Base-by-base conservation (phyloP, 2,329 filamentous ascomycete genomes). In the Microcera coccophila region DNA sequence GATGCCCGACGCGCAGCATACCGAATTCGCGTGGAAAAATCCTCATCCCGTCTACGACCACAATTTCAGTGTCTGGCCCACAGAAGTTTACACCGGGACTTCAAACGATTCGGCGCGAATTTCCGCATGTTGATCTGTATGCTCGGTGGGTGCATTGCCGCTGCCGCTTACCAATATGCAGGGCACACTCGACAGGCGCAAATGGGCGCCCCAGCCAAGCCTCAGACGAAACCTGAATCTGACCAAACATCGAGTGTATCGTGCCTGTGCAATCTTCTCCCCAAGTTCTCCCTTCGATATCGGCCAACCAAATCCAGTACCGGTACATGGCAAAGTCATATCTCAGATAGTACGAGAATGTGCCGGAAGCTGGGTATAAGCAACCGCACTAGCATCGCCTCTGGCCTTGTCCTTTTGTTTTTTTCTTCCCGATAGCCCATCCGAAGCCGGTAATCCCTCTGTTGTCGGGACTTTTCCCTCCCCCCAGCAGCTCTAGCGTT, bases 341-440 rank as follows among this genome's bases (percentile, higher is more conserved):
- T 37, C 42, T 37, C 36, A 41, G 5, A 32, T 22, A 16, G 22
- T 38, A 52, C 42, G 44, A 55, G 42, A 50, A 54, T 55, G 22
- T 28, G 15, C 45, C 43, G 52, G 53, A 44, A 48, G 36, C 35
- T 44, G 35, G 20, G 39, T 35, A 17, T 17, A 35, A 8, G 7
- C 29, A 32, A 42, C 47, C 46, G 43, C 34, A 35, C 33, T 49
- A 54, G 49, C 36, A 41, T 44, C 42, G 15, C 15, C 29, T 15
- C 22, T 15, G 7, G 15, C 15, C 15, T 32, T 15, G 8, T 32
- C 15, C 29, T 32, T 32, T 32, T n/a, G 29, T 32, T 5, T 17
- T 5, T n/a, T 8, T 32, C 8, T 17, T 5, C 29, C 12, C 15
- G 8, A n/a, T 32, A 32, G 7, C 29, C 8, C 29, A 17, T 32